These are phyloP conservation scores for Candida rishiriensis DNA, from an alignment of 805 yeast species.

Conservation along the genomic window DNA sequence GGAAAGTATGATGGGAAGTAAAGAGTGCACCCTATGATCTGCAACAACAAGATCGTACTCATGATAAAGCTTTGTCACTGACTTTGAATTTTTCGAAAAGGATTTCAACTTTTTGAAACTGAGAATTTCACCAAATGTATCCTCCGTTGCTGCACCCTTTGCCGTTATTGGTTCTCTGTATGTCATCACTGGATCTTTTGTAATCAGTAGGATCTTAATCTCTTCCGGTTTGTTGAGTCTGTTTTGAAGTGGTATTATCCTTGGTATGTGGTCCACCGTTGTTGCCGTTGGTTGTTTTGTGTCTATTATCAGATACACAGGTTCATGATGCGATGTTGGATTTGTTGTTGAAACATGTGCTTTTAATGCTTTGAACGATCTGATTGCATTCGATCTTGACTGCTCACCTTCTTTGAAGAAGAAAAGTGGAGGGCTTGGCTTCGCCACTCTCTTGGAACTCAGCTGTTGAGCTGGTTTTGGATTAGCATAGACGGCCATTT, in stretches of 20 bases:
- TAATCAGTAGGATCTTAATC: slow-evolving; percentile 53
- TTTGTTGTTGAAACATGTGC: slow-evolving; percentile 24
- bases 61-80: slow-evolving; percentile 44
- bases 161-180: slow-evolving; percentile 47
- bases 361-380: slow-evolving; percentile 29
- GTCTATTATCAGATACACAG: slow-evolving; percentile 42
- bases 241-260: slow-evolving; percentile 54
- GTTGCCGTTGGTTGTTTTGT: slow-evolving; percentile 41
- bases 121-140: slow-evolving; percentile 55
- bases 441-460: background rate
- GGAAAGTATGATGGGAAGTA: slow-evolving; percentile 56
- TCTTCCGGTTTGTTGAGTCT: slow-evolving; percentile 46
- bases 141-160: slow-evolving; percentile 53
- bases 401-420: slow-evolving; percentile 12
- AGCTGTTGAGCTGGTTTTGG: background rate
- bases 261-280: slow-evolving; percentile 46
- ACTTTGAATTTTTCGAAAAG: slow-evolving; percentile 38
- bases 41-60: slow-evolving; percentile 66
- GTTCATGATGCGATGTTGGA: slow-evolving; percentile 23
- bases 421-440: slow-evolving; percentile 1
- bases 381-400: slow-evolving; percentile 16
- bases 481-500: background rate
- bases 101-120: slow-evolving; percentile 54
- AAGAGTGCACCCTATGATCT: slow-evolving; percentile 62
- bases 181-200: slow-evolving; percentile 66